Evolutionary conservation across 495 filamentous ascomycete species (phyloP), one percentile per base, ranked within the genome.

Genomic region (Daldinia vernicosa): DNA sequence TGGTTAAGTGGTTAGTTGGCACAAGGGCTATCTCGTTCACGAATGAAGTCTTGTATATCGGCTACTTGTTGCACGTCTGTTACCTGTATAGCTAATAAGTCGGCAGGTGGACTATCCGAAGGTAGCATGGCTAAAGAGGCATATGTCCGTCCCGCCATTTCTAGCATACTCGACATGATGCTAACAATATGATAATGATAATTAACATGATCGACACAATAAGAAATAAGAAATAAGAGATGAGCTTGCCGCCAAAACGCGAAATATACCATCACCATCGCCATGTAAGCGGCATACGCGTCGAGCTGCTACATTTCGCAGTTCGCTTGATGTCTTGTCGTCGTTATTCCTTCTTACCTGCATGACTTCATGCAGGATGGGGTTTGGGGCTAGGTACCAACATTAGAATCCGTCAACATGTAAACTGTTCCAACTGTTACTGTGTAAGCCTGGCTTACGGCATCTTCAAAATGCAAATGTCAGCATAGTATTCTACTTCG

Each of bases 291-390:
- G 57, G 56, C 56, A 32, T 66, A 37, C 62, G 68, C 62, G 68
- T 66, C 68, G 59, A 66, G 62, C 60, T 69, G 33, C 60, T 59
- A 64, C 19, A 55, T 60, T 55, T 66, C 19, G 33, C 19, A 55
- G 54, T 55, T 66, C 19, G 33, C 30, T 66, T 67, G 40, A 53
- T 40, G 47, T 59, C 28, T 39, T 60, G 60, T 51, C 58, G 61
- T 60, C 58, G 61, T 60, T 69, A 61, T 51, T 28, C 55, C 51
- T 72, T 72, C 70, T 72, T 69, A 72, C 70, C 56, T 69, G 70
- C 70, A 72, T 69, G 51, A 15, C 19, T 14, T 62, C 50, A 72
- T 72, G 70, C 70, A 68, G 47, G 32, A 65, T 68, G 64, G 64
- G 70, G 62, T 68, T 61, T 56, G 32, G n/a, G n/a, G n/a, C n/a